Percentiles rank a stretch among this genome's conserved stretches.
These are phyloP conservation scores for Pseudopithomyces maydicus DNA, from an alignment of 2,329 filamentous ascomycete species.

Conservation along the genomic window DNA sequence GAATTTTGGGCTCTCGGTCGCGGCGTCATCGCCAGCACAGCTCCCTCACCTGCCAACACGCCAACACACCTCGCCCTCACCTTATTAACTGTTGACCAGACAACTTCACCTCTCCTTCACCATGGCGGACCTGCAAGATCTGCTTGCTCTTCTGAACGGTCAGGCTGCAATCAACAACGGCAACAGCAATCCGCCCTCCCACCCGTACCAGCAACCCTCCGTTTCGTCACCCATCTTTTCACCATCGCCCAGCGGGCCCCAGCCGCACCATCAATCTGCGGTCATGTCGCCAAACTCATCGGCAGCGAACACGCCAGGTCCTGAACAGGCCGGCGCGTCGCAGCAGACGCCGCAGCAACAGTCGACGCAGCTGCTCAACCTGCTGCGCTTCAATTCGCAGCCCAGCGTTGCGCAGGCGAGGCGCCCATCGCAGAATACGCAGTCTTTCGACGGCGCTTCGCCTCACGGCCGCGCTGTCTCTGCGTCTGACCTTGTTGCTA, in stretches of 20 bases:
- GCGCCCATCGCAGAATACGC: constrained; percentile 35
- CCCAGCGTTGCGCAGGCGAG: constrained; percentile 45
- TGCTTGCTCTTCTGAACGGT: constrained; percentile 50
- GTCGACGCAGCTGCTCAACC: constrained; percentile 64
- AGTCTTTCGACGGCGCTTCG: constrained; percentile 20
- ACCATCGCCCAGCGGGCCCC: constrained; percentile 58
- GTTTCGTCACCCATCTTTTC: constrained; percentile 65
- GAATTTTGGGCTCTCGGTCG: constrained; percentile 16
- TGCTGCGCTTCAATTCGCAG: constrained; percentile 67
- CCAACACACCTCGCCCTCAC: constrained; percentile 10
- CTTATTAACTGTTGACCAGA: constrained; percentile 17
- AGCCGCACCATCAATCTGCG: constrained; percentile 62
- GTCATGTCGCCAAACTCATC: constrained; percentile 63
- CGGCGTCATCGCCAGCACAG: constrained; percentile 13
- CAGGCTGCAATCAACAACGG: constrained; percentile 29
- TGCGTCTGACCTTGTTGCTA: constrained; percentile 62
- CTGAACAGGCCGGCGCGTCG: constrained; percentile 48
- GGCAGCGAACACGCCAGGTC: constrained; percentile 48
- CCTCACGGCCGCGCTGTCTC: constrained; percentile 51
- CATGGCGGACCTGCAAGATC: constrained; percentile 52
- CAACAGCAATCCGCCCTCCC: constrained; percentile 26
- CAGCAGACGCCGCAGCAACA: constrained; percentile 47
- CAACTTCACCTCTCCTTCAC: constrained; percentile 23
- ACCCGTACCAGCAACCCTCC: constrained; percentile 58
- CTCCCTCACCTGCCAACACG: constrained; percentile 4